Conservation (phyloP, 306 rosid genomes). For the Malus domestica region ASM211411v1 NC_041799.1:17584001-17584500, state of each 20-base stretch:
- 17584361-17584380: background rate
- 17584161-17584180: background rate
- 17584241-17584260: background rate
- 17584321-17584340: background rate
- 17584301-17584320: background rate
- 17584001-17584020: no score
- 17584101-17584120: no score
- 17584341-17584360: background rate
- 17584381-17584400: background rate
- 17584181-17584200: background rate
- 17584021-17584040: no score
- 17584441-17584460: background rate
- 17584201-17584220: background rate
- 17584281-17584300: background rate
- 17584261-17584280: no score
- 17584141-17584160: background rate
- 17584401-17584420: background rate
- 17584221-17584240: background rate
- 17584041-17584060: no score
- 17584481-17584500: constrained; percentile 9
- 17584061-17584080: no score
- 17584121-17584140: background rate
- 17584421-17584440: background rate
- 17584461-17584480: constrained; percentile 15
- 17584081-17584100: no score